Base-by-base conservation (phyloP, 2,329 filamentous ascomycete genomes). In the Ceratocystis huliohia region DNA sequence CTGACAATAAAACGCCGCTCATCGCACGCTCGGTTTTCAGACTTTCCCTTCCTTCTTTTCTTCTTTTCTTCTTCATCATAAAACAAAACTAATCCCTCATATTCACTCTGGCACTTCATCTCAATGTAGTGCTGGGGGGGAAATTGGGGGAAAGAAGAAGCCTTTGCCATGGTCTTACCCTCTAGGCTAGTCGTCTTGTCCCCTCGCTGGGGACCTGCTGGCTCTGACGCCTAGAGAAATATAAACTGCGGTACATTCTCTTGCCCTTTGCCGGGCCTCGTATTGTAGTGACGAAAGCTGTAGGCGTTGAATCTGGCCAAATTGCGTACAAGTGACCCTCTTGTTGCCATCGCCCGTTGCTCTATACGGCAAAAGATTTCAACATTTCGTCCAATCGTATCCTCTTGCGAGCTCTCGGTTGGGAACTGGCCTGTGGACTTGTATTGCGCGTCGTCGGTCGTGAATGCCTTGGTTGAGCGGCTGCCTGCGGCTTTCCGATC, bases 111-210 rank as follows among this genome's bases (percentile, higher is more conserved):
- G 78, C 76, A 78, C 81, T 62, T 56, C 46, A 78, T 73, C 75
- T 75, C 76, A 74, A 77, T 78, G 81, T 78, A 80, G 79, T 78
- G 71, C 75, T 79, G 81, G 85, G 87, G 84, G 85, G 85, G 85
- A 88, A 88, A 87, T 78, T 82, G 84, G 81, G 84, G 84, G 84
- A 84, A 73, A 88, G 84, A 86, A 68, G 64, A 68, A 66, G 65
- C 63, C 5, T 17, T 53, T 66, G 66, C 67, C 67, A 69, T 64
- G 61, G 75, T 76, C 79, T 81, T 81, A 80, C 79, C 78, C 75
- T 79, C 75, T 79, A 76, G 72, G 74, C 76, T 76, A 75, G 72
- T 70, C 71, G 72, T 71, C 63, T 56, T 53, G 63, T 46, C 46
- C 63, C 44, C 30, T 65, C 46, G 37, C 50, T 50, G 57, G 33